phyloP scores from a whole-genome alignment of 2,329 filamentous ascomycete species.

The Fusarium sp. region DNA sequence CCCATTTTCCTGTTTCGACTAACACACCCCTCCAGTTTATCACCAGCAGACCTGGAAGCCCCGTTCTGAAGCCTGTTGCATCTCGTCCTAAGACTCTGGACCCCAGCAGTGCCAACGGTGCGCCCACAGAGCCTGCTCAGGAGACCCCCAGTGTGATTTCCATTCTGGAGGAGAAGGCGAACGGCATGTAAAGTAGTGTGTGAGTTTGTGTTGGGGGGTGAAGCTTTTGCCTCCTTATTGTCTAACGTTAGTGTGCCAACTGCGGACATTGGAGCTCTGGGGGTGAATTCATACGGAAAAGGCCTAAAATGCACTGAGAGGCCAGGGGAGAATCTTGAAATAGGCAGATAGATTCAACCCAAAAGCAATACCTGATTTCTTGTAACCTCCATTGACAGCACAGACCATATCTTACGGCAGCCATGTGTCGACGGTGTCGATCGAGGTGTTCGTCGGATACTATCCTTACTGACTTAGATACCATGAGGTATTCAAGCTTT shows the following conservation, averaged over 20 bases:
- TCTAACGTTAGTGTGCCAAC: not conserved
- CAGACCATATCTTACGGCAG: no score
- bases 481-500: no score
- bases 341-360: not conserved
- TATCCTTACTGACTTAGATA: no score
- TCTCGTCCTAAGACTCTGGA: not conserved
- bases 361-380: not conserved
- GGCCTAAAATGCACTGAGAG: not conserved
- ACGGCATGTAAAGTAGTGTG: slow-evolving; percentile 18
- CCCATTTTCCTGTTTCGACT: not conserved
- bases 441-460: no score
- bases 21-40: slow-evolving; percentile 9
- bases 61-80: slow-evolving; percentile 10
- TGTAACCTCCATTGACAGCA: not conserved
- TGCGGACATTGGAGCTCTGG: not conserved
- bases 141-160: slow-evolving; percentile 20
- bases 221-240: not conserved
- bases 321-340: not conserved
- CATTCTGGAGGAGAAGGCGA: slow-evolving; percentile 29
- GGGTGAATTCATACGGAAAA: not conserved
- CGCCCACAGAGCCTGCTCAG: not conserved
- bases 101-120: not conserved
- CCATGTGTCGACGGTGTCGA: no score
- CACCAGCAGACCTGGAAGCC: slow-evolving; percentile 23
- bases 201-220: not conserved